Base-by-base conservation (phyloP, 2,329 filamentous ascomycete species). In the Botrytis medusae region DNA sequence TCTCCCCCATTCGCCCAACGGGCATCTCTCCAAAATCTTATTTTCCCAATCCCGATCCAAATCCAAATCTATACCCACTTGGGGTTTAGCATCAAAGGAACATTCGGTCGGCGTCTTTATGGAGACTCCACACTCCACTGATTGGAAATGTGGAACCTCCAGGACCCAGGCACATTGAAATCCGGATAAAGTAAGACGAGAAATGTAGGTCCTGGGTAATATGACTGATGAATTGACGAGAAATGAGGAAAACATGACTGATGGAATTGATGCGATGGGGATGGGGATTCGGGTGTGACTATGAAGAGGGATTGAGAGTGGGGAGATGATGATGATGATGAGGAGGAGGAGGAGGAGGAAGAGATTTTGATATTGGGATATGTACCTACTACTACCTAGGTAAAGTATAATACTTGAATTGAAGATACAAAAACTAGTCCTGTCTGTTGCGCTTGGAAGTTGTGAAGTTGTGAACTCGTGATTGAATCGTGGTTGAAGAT, bases 101-200 rank as follows among this genome's bases (percentile, higher is more conserved):
- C 20, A 16, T 51, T 54, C 64, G 34, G 46, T 68, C 64, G 64
- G 64, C 46, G 46, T 40, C 46, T 68, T 68, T 68, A 54, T 68
- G 64, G 64, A 68, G 64, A 68, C 64, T 68, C 64, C 64, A 68
- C 46, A 67, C 46, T 67, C 42, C 63, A 29, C 40, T 40, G 61
- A 63, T 22, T 34, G 12, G 62, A 48, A 29, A 22, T 34, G 42
- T 46, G 62, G 62, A 48, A 34, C 32, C 32, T 12, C 25, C 25
- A 63, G 42, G 40, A 29, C 51, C 51, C n/a, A 57, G 51, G n/a
- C n/a, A 57, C 51, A 8, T 18, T 44, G 40, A 22, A 29, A 63
- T 44, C 61, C 61, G 61, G 61, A 29, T 63, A 63, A 63, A 63
- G 61, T 20, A n/a, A 63, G 40, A 63, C 37, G 61, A 63, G 37